phyloP scores from a whole-genome alignment of 371 early-diverging fungal species.

The Syncephalastrum monosporum region DNA sequence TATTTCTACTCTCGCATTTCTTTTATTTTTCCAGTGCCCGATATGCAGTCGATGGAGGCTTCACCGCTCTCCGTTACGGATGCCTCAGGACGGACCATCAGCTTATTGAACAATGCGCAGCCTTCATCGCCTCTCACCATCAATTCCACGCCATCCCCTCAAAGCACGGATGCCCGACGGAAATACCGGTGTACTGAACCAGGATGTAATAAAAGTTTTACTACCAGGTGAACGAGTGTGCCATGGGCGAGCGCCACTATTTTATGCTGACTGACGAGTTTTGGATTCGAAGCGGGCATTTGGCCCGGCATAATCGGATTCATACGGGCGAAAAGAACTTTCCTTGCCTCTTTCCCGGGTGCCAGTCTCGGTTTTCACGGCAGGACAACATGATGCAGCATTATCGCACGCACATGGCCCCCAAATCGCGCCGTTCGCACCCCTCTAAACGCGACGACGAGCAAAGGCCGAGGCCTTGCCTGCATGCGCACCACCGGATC shows the following conservation, averaged over 20 bases:
- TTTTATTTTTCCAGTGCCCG: background rate
- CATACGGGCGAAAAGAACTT: conserved; percentile 93
- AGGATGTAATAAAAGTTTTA: conserved; percentile 61
- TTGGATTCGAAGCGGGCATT: conserved; percentile 59
- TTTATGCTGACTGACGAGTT: conserved; percentile 1
- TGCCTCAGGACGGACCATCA: conserved; percentile 43
- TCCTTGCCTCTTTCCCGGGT: conserved; percentile 73
- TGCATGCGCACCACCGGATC: conserved; percentile 46
- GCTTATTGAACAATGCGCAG: conserved; percentile 29
- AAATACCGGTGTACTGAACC: conserved; percentile 57
- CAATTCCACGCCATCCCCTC: conserved; percentile 9
- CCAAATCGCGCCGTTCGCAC: conserved; percentile 52
- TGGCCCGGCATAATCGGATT: conserved; percentile 85
- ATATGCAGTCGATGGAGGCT: conserved; percentile 6
- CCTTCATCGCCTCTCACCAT: conserved; percentile 10
- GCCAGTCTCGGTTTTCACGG: conserved; percentile 80
- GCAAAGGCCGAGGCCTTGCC: conserved; percentile 31
- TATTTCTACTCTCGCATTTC: conserved; percentile 4
- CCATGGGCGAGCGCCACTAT: background rate
- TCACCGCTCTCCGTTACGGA: conserved; percentile 28
- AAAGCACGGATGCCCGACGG: conserved; percentile 33
- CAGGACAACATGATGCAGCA: conserved; percentile 92
- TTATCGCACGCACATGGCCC: conserved; percentile 75
- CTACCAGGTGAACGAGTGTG: conserved; percentile 48
- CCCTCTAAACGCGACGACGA: conserved; percentile 19